Evolutionary conservation across 345 rosid species (phyloP), one percentile per base, ranked within the genome.

Genomic region (Euphorbia pulcherrima): DNA sequence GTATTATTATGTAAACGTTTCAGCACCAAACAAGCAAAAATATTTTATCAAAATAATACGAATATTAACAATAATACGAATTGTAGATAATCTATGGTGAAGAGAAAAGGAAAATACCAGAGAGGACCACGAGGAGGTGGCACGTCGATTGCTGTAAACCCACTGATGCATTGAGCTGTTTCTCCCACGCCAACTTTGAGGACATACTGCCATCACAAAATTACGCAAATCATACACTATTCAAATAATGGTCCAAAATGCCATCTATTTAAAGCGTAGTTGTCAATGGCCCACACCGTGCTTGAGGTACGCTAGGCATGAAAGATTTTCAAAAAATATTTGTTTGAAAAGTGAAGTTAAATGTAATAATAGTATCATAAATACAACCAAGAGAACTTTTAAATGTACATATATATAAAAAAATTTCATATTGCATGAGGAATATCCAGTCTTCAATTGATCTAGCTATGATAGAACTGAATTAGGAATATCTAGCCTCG

Each of bases 111-210:
- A 46, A 47, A 40, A 26, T 88, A 92, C 98, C 96, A 89, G 84
- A 94, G 95, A 28, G 96, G 96, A 52, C 99, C 99, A 26, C 85
- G 92, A 29, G 99, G 97, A 37, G 97, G 97, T 56, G 93, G 85
- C 48, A 89, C 75, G 55, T 91, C 99, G 18, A 94, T 29, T 26
- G 88, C 92, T 29, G 84, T 82, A 76, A 91, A 94, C 61, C 99
- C 97, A 60, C 95, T 94, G 66, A 91, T 80, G 90, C 99, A 91
- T 73, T 91, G 95, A 69, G 96, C 91, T 2, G 18, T 72, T 46
- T 87, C 41, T 56, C 92, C 97, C 66, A 86, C 87, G 1, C 95
- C 89, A 39, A 94, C 88, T 84, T 94, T 88, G 69, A 91, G 91
- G 69, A 91, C 77, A 79, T 89, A 94, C 98, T 90, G 71, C 26